phyloP scores from a whole-genome alignment of 768 basidiomycete genomes.

The Termitomyces sp. region DNA sequence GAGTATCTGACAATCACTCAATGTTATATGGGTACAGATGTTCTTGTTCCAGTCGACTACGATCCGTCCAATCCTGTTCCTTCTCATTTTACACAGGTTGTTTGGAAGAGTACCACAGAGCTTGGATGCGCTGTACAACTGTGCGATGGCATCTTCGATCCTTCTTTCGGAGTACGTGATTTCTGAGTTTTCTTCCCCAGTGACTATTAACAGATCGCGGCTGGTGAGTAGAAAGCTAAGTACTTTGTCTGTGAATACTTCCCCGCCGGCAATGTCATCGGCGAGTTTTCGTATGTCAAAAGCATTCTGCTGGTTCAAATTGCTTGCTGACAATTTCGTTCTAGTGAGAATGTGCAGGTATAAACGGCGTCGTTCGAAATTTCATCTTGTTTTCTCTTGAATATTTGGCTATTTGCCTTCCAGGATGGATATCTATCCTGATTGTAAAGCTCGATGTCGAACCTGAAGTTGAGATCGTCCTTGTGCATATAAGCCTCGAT shows the following conservation, averaged over 20 bases:
- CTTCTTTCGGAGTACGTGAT: slow-evolving; percentile 46
- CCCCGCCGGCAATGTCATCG: slow-evolving; percentile 58
- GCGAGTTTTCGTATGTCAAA: slow-evolving; percentile 50
- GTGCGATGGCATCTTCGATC: slow-evolving; percentile 57
- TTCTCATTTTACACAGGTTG: slow-evolving; percentile 74
- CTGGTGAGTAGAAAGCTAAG: slow-evolving; percentile 38
- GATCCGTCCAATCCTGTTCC: slow-evolving; percentile 48
- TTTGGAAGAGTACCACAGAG: slow-evolving; percentile 64
- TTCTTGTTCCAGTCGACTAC: slow-evolving; percentile 40
- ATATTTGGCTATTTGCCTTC: no score
- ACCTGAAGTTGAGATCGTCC: no score
- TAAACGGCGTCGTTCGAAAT: slow-evolving; percentile 12
- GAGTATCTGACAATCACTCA: slow-evolving; percentile 21
- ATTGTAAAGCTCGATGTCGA: no score
- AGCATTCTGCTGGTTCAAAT: not conserved
- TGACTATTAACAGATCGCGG: slow-evolving; percentile 1
- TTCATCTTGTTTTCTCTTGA: slow-evolving; percentile 1
- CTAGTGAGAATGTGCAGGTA: slow-evolving; percentile 41
- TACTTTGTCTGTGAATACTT: slow-evolving; percentile 70
- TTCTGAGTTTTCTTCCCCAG: not conserved
- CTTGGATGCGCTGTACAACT: slow-evolving; percentile 57
- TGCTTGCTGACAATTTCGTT: not conserved
- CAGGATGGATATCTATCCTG: no score
- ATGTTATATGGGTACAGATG: not conserved
- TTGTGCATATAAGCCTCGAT: no score